Base-by-base conservation (phyloP, 2,329 filamentous ascomycete species). In the Talaromyces funiculosus region DNA sequence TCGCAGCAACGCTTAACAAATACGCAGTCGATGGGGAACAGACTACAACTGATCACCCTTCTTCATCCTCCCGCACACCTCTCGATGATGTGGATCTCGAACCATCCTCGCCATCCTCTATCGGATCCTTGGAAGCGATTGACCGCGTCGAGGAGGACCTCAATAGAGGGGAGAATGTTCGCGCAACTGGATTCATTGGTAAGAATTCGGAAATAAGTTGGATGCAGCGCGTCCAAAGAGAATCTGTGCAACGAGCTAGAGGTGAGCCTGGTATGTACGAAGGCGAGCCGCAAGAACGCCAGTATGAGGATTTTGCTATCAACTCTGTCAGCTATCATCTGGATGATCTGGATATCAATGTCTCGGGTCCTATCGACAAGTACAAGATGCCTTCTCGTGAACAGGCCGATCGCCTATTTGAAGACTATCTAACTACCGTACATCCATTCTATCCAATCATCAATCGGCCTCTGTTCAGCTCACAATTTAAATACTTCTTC, bases 181-280 rank as follows among this genome's bases (percentile, higher is more conserved):
- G 74, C 57, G 71, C 73, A 7, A 78, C 74, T 1, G 75, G 76
- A 1, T 79, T 74, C 62, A 75, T 77, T 68, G 77, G 77, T 3
- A 79, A 79, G 61, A 78, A 77, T 42, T 79, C 77, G 0, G 77
- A 79, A 58, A 65, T 78, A 14, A 78, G 73, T 14, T 80, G 77
- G 77, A 72, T 79, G 65, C 76, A 79, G 62, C 70, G 74, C 38
- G 62, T 79, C 24, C 72, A 71, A 7, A 66, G 68, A 67, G 72
- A 78, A 67, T 69, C 73, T 61, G 69, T 72, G 38, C 67, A 76
- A 64, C 66, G 73, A 49, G 62, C 65, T 9, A 69, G 60, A 60
- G 68, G 66, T 43, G 40, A 71, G 53, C 65, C 72, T 12, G 69
- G 69, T 7, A 68, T 61, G 16, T 64, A 68, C 31, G 71, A 74